phyloP scores from a whole-genome alignment of 2,329 filamentous ascomycete species.

The Colletotrichum sansevieriae region DNA sequence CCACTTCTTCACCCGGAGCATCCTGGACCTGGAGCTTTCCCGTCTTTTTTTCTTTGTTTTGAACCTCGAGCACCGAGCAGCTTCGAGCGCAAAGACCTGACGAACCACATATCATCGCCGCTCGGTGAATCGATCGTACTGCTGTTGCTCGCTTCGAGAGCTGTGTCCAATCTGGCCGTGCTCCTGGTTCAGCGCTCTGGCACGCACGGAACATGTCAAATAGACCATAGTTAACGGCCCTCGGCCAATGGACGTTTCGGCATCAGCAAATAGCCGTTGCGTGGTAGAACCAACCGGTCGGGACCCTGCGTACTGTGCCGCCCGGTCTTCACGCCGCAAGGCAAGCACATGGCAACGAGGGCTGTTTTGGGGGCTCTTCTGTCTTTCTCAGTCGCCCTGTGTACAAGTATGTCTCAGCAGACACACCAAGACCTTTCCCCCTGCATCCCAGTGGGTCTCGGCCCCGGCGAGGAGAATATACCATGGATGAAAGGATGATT shows the following conservation, averaged over 20 bases:
- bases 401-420: neutral
- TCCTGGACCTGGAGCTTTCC: neutral
- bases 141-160: neutral
- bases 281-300: constrained; percentile 18
- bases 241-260: neutral
- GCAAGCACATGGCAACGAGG: neutral
- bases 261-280: constrained; percentile 7
- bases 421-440: neutral
- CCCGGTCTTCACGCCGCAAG: constrained; percentile 4
- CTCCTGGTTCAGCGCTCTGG: neutral
- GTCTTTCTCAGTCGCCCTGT: neutral
- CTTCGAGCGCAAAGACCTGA: neutral
- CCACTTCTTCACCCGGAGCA: neutral
- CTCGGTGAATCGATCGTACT: neutral
- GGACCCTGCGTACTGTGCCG: constrained; percentile 12
- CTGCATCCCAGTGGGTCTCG: neutral
- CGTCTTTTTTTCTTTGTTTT: neutral
- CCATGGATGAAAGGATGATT: constrained; percentile 14
- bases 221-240: neutral
- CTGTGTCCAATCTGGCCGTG: neutral
- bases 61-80: neutral
- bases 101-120: neutral
- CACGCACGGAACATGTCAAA: neutral
- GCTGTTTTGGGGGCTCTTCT: constrained; percentile 4
- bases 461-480: neutral